Evolutionary conservation across 805 yeast genomes (phyloP), one percentile per base, ranked within the genome.

Genomic region (Tetrapisispora arboricola): DNA sequence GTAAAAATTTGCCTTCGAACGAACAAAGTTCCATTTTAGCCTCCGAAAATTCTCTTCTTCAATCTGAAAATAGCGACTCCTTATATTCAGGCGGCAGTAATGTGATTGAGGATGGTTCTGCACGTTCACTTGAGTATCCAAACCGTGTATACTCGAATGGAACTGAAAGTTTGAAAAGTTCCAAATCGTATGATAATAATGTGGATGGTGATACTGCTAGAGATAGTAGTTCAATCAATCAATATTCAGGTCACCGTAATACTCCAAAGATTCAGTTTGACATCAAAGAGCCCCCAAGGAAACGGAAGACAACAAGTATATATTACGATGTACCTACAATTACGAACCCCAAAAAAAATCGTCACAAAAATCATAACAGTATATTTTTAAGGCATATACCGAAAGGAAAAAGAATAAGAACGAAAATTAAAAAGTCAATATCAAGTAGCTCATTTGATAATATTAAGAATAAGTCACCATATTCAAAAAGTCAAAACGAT

Each of bases 181-280:
- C 4, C 12, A 25, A 25, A 25, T 25, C 27, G 13, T n/a, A 12
- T 6, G 27, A 25, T 25, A n/a, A n/a, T n/a, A n/a, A n/a, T n/a
- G n/a, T n/a, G n/a, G n/a, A n/a, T n/a, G n/a, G n/a, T n/a, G n/a
- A n/a, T n/a, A n/a, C n/a, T n/a, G n/a, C n/a, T n/a, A n/a, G n/a
- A n/a, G n/a, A n/a, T n/a, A n/a, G n/a, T n/a, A n/a, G n/a, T n/a
- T n/a, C n/a, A n/a, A n/a, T n/a, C n/a, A n/a, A n/a, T n/a, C n/a
- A n/a, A n/a, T n/a, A n/a, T n/a, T n/a, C n/a, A n/a, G n/a, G n/a
- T n/a, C 10, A 11, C 27, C 34, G 24, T 6, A 31, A 18, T 31
- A n/a, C n/a, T 13, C 59, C 53, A 27, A 39, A 57, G 1, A 60
- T 60, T 43, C 60, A 57, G 24, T 60, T 60, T 32, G 51, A 60